phyloP scores from a whole-genome alignment of 1,284 basidiomycete species.

The Phaffia rhodozyma region DNA sequence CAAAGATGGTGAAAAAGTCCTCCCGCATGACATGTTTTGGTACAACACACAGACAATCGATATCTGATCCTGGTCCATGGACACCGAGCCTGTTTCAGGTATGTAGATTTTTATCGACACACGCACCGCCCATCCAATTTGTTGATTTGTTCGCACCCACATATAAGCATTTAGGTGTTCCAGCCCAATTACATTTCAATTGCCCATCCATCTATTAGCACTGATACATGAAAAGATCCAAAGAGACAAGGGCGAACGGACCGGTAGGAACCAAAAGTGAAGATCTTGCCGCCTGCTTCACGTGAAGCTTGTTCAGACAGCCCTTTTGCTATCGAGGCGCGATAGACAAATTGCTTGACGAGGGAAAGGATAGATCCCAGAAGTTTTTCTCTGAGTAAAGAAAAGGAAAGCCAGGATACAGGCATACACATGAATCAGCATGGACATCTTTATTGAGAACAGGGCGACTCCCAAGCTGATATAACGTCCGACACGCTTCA shows the following conservation, averaged over 20 bases:
- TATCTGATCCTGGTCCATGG: slow-evolving; percentile 91
- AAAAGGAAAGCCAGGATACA: not conserved
- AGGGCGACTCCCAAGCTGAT: not conserved
- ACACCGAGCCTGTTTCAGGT: slow-evolving; percentile 55
- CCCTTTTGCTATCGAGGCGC: slow-evolving; percentile 63
- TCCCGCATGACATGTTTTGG: slow-evolving; percentile 90
- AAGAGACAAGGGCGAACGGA: slow-evolving; percentile 19
- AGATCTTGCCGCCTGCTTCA: slow-evolving; percentile 92
- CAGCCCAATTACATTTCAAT: too few species aligned
- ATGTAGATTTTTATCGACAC: not conserved
- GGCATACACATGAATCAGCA: not conserved
- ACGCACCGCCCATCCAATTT: too few species aligned
- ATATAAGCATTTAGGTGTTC: too few species aligned
- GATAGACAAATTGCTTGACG: slow-evolving; percentile 87
- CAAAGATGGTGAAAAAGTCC: slow-evolving; percentile 90
- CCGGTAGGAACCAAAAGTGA: slow-evolving; percentile 94
- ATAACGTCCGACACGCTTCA: not conserved
- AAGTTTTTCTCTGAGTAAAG: slow-evolving; percentile 63
- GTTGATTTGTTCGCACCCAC: not conserved
- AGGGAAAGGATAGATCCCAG: slow-evolving; percentile 79
- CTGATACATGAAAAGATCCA: not conserved
- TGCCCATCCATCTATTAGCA: too few species aligned
- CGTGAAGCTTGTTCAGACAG: slow-evolving; percentile 75
- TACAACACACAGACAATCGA: slow-evolving; percentile 97
- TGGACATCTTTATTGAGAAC: not conserved